Evolutionary conservation across 805 yeast species (phyloP), one percentile per base, ranked within the genome.

Genomic region (Pichia insulana): DNA sequence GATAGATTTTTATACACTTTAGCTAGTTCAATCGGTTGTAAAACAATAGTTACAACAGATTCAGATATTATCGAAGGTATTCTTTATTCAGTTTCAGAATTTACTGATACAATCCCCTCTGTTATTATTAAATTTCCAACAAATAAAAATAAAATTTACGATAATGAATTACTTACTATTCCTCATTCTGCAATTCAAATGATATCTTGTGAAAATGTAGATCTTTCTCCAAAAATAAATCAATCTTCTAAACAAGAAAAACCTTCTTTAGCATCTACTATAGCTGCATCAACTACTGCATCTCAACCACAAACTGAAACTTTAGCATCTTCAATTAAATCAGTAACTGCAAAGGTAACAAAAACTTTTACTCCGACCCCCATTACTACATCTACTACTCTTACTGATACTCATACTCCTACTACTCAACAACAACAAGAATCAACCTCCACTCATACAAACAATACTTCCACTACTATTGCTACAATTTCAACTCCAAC

Each of bases 11-110:
- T 73, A 36, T 78, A 60, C 48, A 64, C 80, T 38, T 60, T 83
- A 35, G 67, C 74, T 31, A 75, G 75, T 48, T 67, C 87, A 7
- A 63, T 82, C 34, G 85, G 95, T 16, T 66, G 72, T 26, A 63
- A 65, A 26, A 76, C 74, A 11, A 66, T 67, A 12, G 80, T 77
- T 7, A 76, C 87, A 3, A 71, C 84, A 0, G 90, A 16, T 6
- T 36, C 25, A 9, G 33, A 31, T 16, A 67, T 73, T 2, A 71
- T 76, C 52, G 60, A 64, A 18, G 95, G 95, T 17, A 55, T 78
- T 8, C 62, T 85, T 43, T 63, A 69, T 35, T 71, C 80, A 10
- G 68, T 73, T 17, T 66, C 66, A 34, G 56, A 65, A 26, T 42
- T 57, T 2, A 58, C 68, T 2, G 42, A 41, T 34, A 78, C 80